A percentile compares a stretch with the other conserved stretches of the same genome.
phyloP scores from a whole-genome alignment of 345 rosid genomes.

The Cardiospermum halicacabum region DNA sequence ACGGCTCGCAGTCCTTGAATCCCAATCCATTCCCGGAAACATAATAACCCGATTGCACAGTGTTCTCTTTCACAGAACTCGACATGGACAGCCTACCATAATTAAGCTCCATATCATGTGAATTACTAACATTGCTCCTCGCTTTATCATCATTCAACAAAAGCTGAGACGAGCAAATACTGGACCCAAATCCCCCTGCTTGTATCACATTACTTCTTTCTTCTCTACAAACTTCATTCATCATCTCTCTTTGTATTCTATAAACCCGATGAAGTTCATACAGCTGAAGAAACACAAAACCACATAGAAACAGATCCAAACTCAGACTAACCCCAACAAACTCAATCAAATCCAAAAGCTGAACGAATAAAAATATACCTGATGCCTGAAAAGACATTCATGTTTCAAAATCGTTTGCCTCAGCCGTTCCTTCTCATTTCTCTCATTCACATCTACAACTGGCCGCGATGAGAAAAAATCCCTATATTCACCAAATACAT shows the following conservation, averaged over 20 bases:
- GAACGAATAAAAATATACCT: conserved; percentile 34
- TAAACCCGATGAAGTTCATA: conserved; percentile 77
- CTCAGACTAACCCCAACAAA: conserved; percentile 12
- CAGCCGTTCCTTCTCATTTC: conserved; percentile 44
- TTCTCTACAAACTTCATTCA: conserved; percentile 61
- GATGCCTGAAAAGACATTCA: conserved; percentile 64
- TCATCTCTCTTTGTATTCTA: conserved; percentile 59
- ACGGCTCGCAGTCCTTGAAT: conserved; percentile 24
- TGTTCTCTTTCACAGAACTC: conserved; percentile 36
- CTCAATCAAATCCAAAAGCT: neutral
- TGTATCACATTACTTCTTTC: conserved; percentile 26
- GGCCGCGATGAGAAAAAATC: conserved; percentile 31
- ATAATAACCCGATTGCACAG: conserved; percentile 29
- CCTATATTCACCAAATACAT: conserved; percentile 31
- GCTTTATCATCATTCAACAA: conserved; percentile 21
- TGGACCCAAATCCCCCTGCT: conserved; percentile 26
- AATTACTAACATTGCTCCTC: conserved; percentile 13
- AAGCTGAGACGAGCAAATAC: conserved; percentile 18
- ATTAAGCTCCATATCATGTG: conserved; percentile 11
- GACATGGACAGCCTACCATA: conserved; percentile 21
- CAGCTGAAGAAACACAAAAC: conserved; percentile 34
- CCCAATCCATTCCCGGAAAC: conserved; percentile 27
- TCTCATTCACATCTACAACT: conserved; percentile 19
- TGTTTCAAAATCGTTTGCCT: conserved; percentile 67
- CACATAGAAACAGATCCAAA: neutral